Conservation (phyloP, 108 stramenopile species). For the Discostella stelligeroides region DNA sequence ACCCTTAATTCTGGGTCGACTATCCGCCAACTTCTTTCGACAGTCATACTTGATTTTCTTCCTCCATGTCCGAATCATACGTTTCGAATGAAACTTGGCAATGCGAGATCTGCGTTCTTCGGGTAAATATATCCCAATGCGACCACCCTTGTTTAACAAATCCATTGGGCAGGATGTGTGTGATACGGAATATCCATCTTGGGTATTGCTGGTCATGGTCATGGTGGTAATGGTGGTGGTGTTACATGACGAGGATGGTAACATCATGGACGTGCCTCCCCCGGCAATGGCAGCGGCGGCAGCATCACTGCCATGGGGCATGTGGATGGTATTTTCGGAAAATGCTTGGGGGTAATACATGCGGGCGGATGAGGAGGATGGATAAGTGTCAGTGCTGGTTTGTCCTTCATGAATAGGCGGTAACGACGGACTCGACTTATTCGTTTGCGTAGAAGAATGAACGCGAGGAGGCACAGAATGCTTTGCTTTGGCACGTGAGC, state of each 20-base stretch:
- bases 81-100: conserved; percentile 95
- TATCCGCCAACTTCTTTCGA: conserved; percentile 97
- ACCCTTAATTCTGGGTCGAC: conserved; percentile 98
- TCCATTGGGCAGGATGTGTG: conserved; percentile 82
- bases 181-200: conserved; percentile 26
- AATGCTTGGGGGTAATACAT: conserved; percentile 13
- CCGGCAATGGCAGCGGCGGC: conserved; percentile 55
- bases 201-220: too few species aligned
- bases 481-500: too few species aligned
- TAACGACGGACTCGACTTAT: too few species aligned
- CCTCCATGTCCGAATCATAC: conserved; percentile 95
- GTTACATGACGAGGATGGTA: conserved; percentile 7
- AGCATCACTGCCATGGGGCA: conserved; percentile 60
- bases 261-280: conserved; percentile 15
- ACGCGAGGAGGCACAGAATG: too few species aligned
- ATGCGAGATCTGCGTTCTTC: conserved; percentile 92
- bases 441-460: too few species aligned
- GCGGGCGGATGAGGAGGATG: too few species aligned
- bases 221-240: not conserved
- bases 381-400: too few species aligned
- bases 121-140: conserved; percentile 94
- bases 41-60: conserved; percentile 99
- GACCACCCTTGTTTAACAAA: conserved; percentile 84
- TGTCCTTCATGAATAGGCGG: too few species aligned
- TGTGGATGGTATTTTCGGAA: conserved; percentile 43